Base-by-base conservation (phyloP, 768 basidiomycete genomes). In the Rhodotorula sphaerocarpa region DNA sequence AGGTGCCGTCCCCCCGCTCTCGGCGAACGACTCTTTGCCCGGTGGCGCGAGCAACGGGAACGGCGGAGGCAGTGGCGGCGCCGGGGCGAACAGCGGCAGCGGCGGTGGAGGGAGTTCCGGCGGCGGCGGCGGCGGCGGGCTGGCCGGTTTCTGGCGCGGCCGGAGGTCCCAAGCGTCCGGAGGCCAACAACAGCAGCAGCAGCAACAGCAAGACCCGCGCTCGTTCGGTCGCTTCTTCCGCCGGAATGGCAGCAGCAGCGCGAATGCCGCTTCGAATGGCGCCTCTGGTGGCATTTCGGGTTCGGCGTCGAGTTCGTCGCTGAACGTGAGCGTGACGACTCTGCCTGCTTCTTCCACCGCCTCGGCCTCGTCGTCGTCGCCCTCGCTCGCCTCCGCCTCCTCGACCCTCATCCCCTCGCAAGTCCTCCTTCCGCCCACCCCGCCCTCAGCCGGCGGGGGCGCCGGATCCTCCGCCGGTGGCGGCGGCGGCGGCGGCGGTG, bases 171-270 rank as follows among this genome's bases (percentile, higher is more conserved):
- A 41, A 3, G 33, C 20, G 3, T 20, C 28, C 10, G 36, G 25
- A 7, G 39, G 36, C 9, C 54, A 15, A 25, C 11, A 2, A 4
- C 27, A 34, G 42, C 46, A 41, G 52, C 57, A 23, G 50, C 43
- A 41, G 27, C 51, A 31, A 39, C 31, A 18, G 12, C 42, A 36
- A 30, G 55, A 57, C 30, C 58, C 58, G 31, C 50, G 58, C 7
- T 43, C 50, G 0, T 64, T 63, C 23, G 61, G 61, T 1, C 50
- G 61, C 27, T 63, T 68, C 55, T 68, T 63, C 67, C 55, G 66
- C 16, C 54, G 61, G 23, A 42, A 33, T 7, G 44, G 10, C 25
- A 41, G 44, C 25, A n/a, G n/a, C n/a, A n/a, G n/a, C n/a, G n/a
- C n/a, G n/a, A n/a, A n/a, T n/a, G n/a, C n/a, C n/a, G n/a, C n/a